Base-by-base conservation (phyloP, 2,329 filamentous ascomycete genomes). In the Phoma sp. region DNA sequence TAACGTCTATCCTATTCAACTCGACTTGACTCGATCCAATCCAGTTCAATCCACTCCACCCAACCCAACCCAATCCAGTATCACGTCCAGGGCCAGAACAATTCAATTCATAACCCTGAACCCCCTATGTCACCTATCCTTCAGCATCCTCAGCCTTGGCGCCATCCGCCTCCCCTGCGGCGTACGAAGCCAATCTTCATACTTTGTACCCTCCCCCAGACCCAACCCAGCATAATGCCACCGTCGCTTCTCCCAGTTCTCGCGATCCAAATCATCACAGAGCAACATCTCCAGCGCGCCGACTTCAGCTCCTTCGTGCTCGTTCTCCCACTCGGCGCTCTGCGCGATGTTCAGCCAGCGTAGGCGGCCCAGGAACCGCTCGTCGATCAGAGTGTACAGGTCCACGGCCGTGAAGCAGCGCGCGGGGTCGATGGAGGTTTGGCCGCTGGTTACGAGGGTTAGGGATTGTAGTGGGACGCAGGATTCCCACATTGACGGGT, bases 331-430 rank as follows among this genome's bases (percentile, higher is more conserved):
- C n/a, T 73, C 73, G 33, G 77, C 61, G 38, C 70, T 76, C 58
- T 67, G 66, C 6, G 74, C 74, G 8, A 78, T 72, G 29, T 64
- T 60, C 33, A 81, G 56, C n/a, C 65, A 68, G 15, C 76, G 65
- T 56, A 81, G 51, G 2, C 69, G 61, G 1, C 77, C 77, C 0
- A 81, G 58, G 2, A 63, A 74, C 0, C 76, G 73, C 49, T 78
- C 74, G 39, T 79, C 76, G 10, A 80, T 65, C 13, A 78, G 63
- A 6, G 73, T 67, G 46, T 76, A 72, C 17, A 81, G 58, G 48
- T 81, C 78, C 1, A 77, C 73, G 1, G 77, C 70, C 1, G 69
- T 72, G 50, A 80, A 76, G 37, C 75, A 73, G 48, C 74, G 68
- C 3, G 72, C 65, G 0, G 74, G 56, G 60, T 76, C 38, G 22